Evolutionary conservation across 2,329 filamentous ascomycete species (phyloP).

Genomic region (Monosporascus ibericus): DNA sequence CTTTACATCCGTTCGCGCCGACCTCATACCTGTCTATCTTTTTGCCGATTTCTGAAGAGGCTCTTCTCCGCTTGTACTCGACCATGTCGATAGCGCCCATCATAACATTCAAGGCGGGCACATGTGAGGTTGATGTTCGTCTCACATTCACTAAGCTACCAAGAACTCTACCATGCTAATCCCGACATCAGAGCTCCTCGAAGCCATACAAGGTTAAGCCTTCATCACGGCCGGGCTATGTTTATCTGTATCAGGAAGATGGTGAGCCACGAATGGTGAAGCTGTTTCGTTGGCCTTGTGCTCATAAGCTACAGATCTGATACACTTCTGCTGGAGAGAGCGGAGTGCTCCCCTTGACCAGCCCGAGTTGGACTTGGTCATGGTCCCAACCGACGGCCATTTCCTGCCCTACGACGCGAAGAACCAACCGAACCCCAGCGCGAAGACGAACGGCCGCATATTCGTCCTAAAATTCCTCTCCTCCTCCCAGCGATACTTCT

Average conservation of each 20-base stretch:
- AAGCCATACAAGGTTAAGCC: constrained; percentile 69
- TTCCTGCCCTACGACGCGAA: constrained; percentile 74
- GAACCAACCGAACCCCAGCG: constrained; percentile 47
- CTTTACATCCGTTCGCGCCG: not conserved
- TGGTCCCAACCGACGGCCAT: constrained; percentile 83
- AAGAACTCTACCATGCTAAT: constrained; percentile 9
- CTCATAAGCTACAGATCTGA: constrained; percentile 55
- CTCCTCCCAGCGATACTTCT: constrained; percentile 84
- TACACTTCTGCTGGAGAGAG: constrained; percentile 96
- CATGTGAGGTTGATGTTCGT: constrained; percentile 77
- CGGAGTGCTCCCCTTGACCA: constrained; percentile 63
- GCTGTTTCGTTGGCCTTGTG: not conserved
- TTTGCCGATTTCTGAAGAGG: not conserved
- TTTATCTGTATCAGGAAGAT: constrained; percentile 92
- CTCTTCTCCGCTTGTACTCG: not conserved
- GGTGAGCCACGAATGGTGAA: constrained; percentile 39
- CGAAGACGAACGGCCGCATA: constrained; percentile 79
- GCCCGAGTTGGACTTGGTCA: constrained; percentile 82
- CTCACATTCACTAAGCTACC: constrained; percentile 4
- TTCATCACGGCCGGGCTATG: constrained; percentile 68
- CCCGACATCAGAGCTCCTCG: constrained; percentile 15
- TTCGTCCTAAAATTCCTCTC: constrained; percentile 92
- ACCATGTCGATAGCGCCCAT: constrained; percentile 78
- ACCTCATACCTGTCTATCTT: constrained; percentile 3
- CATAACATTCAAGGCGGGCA: constrained; percentile 94